Percentiles rank a stretch among this genome's conserved stretches.
phyloP scores from a whole-genome alignment of 352 stramenopile species.

The Phytophthora quininea region DNA sequence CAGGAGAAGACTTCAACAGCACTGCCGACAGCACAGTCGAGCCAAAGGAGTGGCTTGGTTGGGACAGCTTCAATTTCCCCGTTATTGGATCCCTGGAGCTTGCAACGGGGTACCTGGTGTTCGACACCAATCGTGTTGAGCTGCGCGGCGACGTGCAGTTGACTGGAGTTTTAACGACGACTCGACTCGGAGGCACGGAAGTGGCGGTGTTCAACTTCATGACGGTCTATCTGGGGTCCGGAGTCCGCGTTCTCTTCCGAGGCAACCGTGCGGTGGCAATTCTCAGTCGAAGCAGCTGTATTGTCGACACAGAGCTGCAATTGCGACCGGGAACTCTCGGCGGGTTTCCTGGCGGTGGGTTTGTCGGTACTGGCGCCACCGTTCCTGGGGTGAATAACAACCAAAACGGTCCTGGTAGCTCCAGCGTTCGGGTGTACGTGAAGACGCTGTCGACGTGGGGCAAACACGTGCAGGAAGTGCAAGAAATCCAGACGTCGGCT shows the following conservation, averaged over 20 bases:
- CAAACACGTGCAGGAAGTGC: constrained; percentile 89
- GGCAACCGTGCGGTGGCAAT: constrained; percentile 90
- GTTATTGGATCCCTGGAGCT: constrained; percentile 85
- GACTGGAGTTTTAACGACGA: constrained; percentile 65
- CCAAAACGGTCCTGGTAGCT: constrained; percentile 92
- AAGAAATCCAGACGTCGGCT: constrained; percentile 87
- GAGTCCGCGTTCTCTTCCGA: constrained; percentile 86
- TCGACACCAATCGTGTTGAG: constrained; percentile 69
- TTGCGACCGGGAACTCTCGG: constrained; percentile 89
- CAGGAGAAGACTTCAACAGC: constrained; percentile 6
- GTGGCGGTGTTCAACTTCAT: constrained; percentile 97
- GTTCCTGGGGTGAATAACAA: constrained; percentile 78
- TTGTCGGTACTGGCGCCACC: constrained; percentile 57
- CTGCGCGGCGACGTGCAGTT: constrained; percentile 66
- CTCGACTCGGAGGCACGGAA: constrained; percentile 69
- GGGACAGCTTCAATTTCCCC: constrained; percentile 64
- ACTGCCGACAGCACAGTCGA: constrained; percentile 20
- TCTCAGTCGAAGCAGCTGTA: constrained; percentile 90
- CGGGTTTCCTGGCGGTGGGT: constrained; percentile 92
- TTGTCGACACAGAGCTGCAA: constrained; percentile 90
- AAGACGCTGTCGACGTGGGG: constrained; percentile 91
- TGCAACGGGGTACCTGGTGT: constrained; percentile 69
- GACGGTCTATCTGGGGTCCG: constrained; percentile 87
- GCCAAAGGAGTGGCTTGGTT: constrained; percentile 42
- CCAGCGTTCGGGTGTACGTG: constrained; percentile 90